phyloP scores from a whole-genome alignment of 805 yeast genomes.

The Cyberlindnera subsufficiens region DNA sequence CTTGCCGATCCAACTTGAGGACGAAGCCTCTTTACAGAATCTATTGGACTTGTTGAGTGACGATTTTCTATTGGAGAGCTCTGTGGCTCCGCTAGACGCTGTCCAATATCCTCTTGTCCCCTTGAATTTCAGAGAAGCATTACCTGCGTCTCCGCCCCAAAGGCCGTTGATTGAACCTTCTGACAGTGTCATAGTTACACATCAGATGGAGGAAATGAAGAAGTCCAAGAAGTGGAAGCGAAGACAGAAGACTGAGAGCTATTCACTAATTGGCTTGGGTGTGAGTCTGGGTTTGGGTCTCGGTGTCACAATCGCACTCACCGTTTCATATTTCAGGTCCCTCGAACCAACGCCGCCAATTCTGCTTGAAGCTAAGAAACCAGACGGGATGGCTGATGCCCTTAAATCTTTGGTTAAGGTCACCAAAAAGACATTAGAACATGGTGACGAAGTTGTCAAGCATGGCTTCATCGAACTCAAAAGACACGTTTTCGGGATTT shows the following conservation, averaged over 20 bases:
- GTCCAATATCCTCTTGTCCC: too few relatives aligned
- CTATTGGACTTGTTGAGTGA: slow-evolving; percentile 16
- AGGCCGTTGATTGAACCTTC: neutral
- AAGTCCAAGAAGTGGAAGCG: slow-evolving; percentile 14
- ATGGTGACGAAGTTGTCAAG: slow-evolving; percentile 1
- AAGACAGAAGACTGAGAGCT: slow-evolving; percentile 3
- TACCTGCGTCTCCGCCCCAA: too few relatives aligned
- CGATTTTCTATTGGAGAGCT: slow-evolving; percentile 11
- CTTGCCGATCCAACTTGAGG: slow-evolving; percentile 20
- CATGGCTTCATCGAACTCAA: slow-evolving; percentile 4
- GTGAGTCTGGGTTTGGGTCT: slow-evolving; percentile 21
- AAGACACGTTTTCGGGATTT: slow-evolving; percentile 4
- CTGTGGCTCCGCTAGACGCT: neutral
- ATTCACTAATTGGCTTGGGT: slow-evolving; percentile 13
- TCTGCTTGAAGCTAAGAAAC: slow-evolving; percentile 1
- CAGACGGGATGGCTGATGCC: neutral
- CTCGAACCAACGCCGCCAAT: neutral
- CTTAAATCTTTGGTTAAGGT: neutral
- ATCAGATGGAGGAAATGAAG: slow-evolving; percentile 7
- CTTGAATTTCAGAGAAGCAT: too few relatives aligned
- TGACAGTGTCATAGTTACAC: slow-evolving; percentile 10
- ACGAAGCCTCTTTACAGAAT: slow-evolving; percentile 14
- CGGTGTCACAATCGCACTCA: slow-evolving; percentile 19
- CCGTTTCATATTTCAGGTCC: slow-evolving; percentile 6
- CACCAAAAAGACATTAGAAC: neutral